A percentile compares a stretch with the other conserved stretches of the same genome.
phyloP scores from a whole-genome alignment of 1,284 basidiomycete genomes.

The Melampsora abietis-canadensis region DNA sequence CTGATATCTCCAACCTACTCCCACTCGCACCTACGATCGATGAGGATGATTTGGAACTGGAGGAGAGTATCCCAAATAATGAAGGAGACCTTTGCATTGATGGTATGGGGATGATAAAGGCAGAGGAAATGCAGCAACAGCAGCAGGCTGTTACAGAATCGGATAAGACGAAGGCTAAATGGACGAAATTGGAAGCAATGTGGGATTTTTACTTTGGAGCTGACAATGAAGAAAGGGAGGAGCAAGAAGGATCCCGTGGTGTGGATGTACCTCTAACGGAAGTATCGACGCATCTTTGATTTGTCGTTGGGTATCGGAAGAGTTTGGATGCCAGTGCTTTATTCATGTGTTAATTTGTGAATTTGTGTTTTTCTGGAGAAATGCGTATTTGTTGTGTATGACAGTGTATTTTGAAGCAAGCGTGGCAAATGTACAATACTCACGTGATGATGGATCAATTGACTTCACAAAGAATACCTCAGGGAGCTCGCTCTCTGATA shows the following conservation, averaged over 20 bases:
- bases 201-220: constrained; percentile 42
- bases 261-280: background rate
- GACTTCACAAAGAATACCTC: too few species aligned
- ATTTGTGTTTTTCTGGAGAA: too few species aligned
- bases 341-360: too few species aligned
- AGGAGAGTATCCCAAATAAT: background rate
- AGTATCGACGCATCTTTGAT: too few species aligned
- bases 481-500: too few species aligned
- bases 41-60: constrained; percentile 18
- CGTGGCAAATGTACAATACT: too few species aligned
- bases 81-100: background rate
- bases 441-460: too few species aligned
- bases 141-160: background rate
- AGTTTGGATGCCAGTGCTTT: too few species aligned
- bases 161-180: background rate
- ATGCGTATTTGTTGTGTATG: too few species aligned
- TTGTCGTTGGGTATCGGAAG: too few species aligned
- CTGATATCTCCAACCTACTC: constrained; percentile 23
- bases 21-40: constrained; percentile 19
- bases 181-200: constrained; percentile 19
- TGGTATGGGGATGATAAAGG: background rate
- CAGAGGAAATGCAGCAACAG: constrained; percentile 2
- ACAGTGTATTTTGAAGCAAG: too few species aligned
- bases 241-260: background rate
- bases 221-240: background rate